Conservation (phyloP, 495 filamentous ascomycete genomes). For the Daldinia grandis region DNA sequence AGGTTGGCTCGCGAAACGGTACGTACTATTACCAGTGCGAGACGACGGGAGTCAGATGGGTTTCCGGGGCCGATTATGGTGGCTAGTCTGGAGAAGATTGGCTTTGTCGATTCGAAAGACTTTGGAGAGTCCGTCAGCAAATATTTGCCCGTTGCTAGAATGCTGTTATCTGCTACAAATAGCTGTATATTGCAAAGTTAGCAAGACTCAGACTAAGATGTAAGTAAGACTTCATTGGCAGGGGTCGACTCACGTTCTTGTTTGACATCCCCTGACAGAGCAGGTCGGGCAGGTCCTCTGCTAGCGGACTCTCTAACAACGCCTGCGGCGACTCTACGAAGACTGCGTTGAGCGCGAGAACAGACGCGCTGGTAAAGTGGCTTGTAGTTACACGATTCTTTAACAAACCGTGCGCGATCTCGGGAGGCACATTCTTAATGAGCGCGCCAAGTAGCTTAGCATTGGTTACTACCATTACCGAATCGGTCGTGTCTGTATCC, state of each 20-base stretch:
- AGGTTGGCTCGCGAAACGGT: constrained; percentile 80
- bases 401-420: constrained; percentile 72
- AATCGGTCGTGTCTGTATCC: constrained; percentile 76
- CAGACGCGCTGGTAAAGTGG: constrained; percentile 69
- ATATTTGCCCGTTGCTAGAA: constrained; percentile 95
- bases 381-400: constrained; percentile 82
- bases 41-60: constrained; percentile 81
- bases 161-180: constrained; percentile 86
- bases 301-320: constrained; percentile 68
- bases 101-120: constrained; percentile 74
- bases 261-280: constrained; percentile 82
- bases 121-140: constrained; percentile 72
- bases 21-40: constrained; percentile 88
- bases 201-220: not conserved
- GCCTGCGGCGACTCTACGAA: constrained; percentile 78
- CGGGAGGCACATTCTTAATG: constrained; percentile 78
- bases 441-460: constrained; percentile 88
- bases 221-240: not conserved
- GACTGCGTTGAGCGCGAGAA: constrained; percentile 87
- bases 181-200: constrained; percentile 57
- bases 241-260: constrained; percentile 67
- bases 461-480: constrained; percentile 83
- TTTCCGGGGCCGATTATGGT: constrained; percentile 77
- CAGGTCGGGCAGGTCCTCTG: constrained; percentile 72
- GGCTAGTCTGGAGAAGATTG: constrained; percentile 79